Evolutionary conservation across 2,329 filamentous ascomycete species (phyloP), one percentile per base, ranked within the genome.

Genomic region (Fusarium metavorans): DNA sequence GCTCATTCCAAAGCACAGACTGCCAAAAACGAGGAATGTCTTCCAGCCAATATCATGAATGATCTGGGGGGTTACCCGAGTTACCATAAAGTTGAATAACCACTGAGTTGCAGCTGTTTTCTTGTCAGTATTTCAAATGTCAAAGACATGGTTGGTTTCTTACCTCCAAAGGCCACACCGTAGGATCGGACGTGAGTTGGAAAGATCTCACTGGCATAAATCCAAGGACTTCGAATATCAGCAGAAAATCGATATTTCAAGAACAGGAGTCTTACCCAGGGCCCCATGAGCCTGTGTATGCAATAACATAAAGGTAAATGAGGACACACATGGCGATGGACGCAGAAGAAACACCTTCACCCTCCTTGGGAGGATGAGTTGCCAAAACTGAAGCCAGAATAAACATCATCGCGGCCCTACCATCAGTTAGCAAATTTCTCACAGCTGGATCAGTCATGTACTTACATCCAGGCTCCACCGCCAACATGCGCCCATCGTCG

Each of bases 71-170:
- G 52, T 48, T 64, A 62, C 41, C 23, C 59, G 23, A 3, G 74
- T 68, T 54, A 93, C 89, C 4, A 92, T 89, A 67, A 93, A 91
- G 77, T 93, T 93, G 80, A 93, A 92, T 5, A 93, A 78, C 90
- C 91, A 92, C 77, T 93, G 90, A 1, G 89, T 92, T 1, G 90
- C 88, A 2, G 91, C 90, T 0, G 88, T 91, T 52, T 57, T 25
- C 45, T 23, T 34, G 35, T 66, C 35, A 67, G 35, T 8, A 41
- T 11, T 13, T 14, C 6, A 25, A 16, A 20, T 57, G 34, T 25
- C 10, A 8, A 25, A 5, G 14, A 1, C 2, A 35, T 9, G 3
- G 18, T 37, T 37, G 54, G 8, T 11, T 25, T 57, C 54, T n/a
- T 27, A 57, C 34, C 54, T 13, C 32, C 54, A 37, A 57, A 57